These are phyloP conservation scores for Phytophthora gonapodyides DNA, from an alignment of 352 stramenopile genomes.

Conservation along the genomic window DNA sequence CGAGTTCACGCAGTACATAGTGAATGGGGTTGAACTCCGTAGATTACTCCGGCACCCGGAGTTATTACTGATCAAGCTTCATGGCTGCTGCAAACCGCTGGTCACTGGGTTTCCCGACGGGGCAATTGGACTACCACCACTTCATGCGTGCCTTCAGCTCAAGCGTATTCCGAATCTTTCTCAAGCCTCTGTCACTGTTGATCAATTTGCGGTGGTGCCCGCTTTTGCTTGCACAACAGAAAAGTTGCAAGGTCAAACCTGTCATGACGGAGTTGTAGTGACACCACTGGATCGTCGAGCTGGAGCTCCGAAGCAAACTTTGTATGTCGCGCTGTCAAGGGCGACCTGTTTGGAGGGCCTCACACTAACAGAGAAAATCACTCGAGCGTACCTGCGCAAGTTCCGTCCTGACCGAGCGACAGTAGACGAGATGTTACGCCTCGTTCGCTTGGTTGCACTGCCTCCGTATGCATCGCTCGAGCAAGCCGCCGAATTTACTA, in stretches of 20 bases:
- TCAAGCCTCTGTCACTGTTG: not conserved
- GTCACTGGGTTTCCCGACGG: too few species aligned
- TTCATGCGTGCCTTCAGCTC: not conserved
- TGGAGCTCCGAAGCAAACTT: not conserved
- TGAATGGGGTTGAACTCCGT: too few species aligned
- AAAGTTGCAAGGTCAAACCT: not conserved
- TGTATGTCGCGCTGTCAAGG: conserved; percentile 1
- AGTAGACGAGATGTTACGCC: not conserved
- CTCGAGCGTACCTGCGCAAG: not conserved
- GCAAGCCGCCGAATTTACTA: not conserved
- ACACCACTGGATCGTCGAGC: conserved; percentile 1
- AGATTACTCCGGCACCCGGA: too few species aligned
- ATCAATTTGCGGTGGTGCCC: too few species aligned
- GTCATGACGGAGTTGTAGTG: conserved; percentile 1
- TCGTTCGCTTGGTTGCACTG: not conserved
- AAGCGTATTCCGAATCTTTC: not conserved
- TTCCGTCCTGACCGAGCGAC: not conserved
- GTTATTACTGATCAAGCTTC: too few species aligned
- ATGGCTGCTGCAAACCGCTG: too few species aligned
- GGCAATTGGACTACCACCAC: too few species aligned
- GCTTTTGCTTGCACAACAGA: not conserved
- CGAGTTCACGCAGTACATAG: not conserved
- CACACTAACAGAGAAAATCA: conserved; percentile 2
- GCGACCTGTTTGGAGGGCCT: not conserved
- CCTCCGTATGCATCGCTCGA: not conserved